Percentiles rank a stretch among this genome's conserved stretches.
phyloP scores from a whole-genome alignment of 345 rosid genomes.

The Microthlaspi erraticum region DNA sequence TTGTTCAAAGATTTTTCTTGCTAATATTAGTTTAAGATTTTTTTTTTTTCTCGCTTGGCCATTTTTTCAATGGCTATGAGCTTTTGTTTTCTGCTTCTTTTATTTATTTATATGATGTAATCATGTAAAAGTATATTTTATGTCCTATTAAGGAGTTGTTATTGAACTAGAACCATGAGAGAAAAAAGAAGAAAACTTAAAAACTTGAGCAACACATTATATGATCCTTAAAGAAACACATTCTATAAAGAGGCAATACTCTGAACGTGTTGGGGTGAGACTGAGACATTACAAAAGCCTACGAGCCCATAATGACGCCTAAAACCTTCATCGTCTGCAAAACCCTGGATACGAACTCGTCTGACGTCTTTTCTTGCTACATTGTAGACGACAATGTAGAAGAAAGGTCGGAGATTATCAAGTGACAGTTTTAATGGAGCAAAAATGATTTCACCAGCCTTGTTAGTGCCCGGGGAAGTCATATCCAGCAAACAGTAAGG shows the following conservation, averaged over 20 bases:
- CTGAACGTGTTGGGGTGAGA: neutral
- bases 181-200: too few species aligned
- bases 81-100: too few species aligned
- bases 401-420: neutral
- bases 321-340: neutral
- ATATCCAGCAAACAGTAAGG: neutral
- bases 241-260: neutral
- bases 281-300: neutral
- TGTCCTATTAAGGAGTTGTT: too few species aligned
- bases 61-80: too few species aligned
- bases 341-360: neutral
- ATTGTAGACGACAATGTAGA: constrained; percentile 3
- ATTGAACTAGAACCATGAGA: too few species aligned
- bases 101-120: too few species aligned
- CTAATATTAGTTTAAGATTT: too few species aligned
- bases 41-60: too few species aligned
- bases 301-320: neutral
- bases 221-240: neutral
- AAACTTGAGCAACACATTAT: too few species aligned
- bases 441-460: too few species aligned
- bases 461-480: neutral
- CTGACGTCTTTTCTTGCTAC: neutral
- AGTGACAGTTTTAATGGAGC: neutral
- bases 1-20: neutral
- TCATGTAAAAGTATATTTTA: too few species aligned